Base-by-base conservation (phyloP, 2,329 filamentous ascomycete genomes). In the Cadophora sp. region DNA sequence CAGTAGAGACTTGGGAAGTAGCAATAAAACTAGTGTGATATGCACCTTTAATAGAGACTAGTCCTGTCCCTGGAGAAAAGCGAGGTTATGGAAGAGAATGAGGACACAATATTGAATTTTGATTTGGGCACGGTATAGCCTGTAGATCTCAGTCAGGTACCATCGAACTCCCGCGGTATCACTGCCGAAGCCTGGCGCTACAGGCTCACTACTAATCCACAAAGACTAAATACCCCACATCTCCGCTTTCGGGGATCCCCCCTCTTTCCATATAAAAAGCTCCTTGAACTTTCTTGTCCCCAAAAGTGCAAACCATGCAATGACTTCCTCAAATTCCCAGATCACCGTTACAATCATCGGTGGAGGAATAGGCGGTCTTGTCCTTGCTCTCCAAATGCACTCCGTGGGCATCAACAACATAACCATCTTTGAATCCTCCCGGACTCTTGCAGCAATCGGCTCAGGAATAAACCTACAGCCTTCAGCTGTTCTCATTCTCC, bases 401-500 rank as follows among this genome's bases (percentile, higher is more conserved):
- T 74, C 75, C 30, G 70, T 71, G 22, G 75, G 75, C 39, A 78
- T 80, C 68, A 80, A 73, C n/a, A 76, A 82, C 71, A 79, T 83
- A 59, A 72, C 79, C 50, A 75, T 83, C 27, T 83, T 80, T 70
- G 81, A 83, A 68, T 78, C 81, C 2, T 78, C 79, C 8, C 76
- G 76, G 1, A 74, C 76, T n/a, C 75, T 83, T 9, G 79, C 80
- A 7, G 47, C 60, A 18, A 75, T 83, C 6, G 81, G 81, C 6
- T 80, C 82, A 0, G 81, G 81, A 4, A 83, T 83, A 72, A 83
- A 83, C 61, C 78, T 83, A 1, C 81, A 83, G 65, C 81, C 81
- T 0, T 81, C 80, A 4, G 81, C 81, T 1, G 80, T 82, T 0
- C 72, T 83, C 8, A 80, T 83, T 27, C 73, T 83, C 27, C 76